Conservation (phyloP, 306 rosid genomes). For the Astragalus glycyphyllos region DNA sequence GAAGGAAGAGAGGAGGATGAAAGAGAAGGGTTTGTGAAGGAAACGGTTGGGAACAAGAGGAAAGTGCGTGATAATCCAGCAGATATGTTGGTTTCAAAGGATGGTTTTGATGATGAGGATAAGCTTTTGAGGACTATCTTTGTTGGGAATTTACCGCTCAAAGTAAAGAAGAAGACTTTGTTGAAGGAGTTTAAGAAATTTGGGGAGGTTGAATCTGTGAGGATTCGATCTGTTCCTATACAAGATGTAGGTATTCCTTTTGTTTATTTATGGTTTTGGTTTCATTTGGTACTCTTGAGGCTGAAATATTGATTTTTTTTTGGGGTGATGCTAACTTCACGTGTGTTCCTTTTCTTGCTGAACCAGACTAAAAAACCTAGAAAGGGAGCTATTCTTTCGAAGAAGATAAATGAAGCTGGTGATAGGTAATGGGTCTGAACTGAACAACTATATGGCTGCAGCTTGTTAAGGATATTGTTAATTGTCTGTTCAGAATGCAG, state of each 20-base stretch:
- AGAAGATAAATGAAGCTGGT: constrained; percentile 69
- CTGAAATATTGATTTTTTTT: neutral
- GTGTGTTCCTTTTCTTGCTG: constrained; percentile 25
- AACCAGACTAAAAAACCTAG: constrained; percentile 83
- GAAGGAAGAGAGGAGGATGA: constrained; percentile 42
- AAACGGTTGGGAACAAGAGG: constrained; percentile 76
- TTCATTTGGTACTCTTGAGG: neutral
- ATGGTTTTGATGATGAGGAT: constrained; percentile 84
- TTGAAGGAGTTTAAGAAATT: constrained; percentile 73
- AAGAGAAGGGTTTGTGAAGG: constrained; percentile 40
- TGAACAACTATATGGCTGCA: neutral
- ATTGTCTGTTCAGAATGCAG: constrained; percentile 8
- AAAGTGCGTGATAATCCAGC: constrained; percentile 72
- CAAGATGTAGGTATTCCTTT: constrained; percentile 71
- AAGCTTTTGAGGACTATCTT: constrained; percentile 94
- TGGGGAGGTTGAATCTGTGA: constrained; percentile 93
- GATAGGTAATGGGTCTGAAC: constrained; percentile 66
- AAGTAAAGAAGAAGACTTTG: constrained; percentile 77
- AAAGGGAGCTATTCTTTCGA: constrained; percentile 80
- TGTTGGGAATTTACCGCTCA: constrained; percentile 86
- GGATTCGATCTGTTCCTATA: constrained; percentile 92
- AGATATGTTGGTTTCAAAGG: constrained; percentile 73
- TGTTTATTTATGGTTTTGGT: neutral
- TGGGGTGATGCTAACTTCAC: neutral
- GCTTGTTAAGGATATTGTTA: constrained; percentile 5